Evolutionary conservation across 2,329 filamentous ascomycete genomes (phyloP).

Genomic region (Aureobasidium sp.): DNA sequence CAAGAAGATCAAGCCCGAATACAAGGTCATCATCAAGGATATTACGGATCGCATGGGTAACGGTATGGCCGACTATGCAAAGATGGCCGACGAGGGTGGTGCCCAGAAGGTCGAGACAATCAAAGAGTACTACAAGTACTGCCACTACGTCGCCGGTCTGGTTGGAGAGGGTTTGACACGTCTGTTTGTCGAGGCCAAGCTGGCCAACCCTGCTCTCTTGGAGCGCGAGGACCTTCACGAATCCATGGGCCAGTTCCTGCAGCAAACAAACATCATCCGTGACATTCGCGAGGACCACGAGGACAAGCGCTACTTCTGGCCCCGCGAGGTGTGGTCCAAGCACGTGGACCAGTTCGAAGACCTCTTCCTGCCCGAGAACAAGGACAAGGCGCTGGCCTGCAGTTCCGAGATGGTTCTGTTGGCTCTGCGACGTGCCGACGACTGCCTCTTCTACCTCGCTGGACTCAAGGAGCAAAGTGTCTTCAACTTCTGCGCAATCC

Average conservation of each 20-base stretch:
- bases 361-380: conserved; percentile 73
- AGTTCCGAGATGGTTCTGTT: conserved; percentile 92
- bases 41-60: conserved; percentile 94
- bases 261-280: conserved; percentile 98
- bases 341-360: conserved; percentile 85
- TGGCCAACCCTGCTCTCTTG: conserved; percentile 78
- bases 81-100: conserved; percentile 56
- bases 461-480: conserved; percentile 91
- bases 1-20: conserved; percentile 76
- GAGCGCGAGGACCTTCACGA: conserved; percentile 75
- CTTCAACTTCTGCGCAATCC: conserved; percentile 98
- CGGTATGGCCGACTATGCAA: conserved; percentile 93
- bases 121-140: conserved; percentile 91
- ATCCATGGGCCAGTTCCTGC: conserved; percentile 94
- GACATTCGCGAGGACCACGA: conserved; percentile 85
- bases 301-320: conserved; percentile 87
- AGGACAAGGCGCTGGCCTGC: conserved; percentile 70
- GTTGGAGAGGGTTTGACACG: conserved; percentile 89
- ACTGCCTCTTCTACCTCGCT: conserved; percentile 97
- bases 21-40: conserved; percentile 81
- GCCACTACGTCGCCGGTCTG: conserved; percentile 97
- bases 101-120: conserved; percentile 72
- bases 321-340: conserved; percentile 94
- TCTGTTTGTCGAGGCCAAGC: conserved; percentile 77
- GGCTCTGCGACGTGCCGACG: conserved; percentile 75